Conservation (phyloP, 176 grass and related monocot species). For the Ananas comosus region DNA sequence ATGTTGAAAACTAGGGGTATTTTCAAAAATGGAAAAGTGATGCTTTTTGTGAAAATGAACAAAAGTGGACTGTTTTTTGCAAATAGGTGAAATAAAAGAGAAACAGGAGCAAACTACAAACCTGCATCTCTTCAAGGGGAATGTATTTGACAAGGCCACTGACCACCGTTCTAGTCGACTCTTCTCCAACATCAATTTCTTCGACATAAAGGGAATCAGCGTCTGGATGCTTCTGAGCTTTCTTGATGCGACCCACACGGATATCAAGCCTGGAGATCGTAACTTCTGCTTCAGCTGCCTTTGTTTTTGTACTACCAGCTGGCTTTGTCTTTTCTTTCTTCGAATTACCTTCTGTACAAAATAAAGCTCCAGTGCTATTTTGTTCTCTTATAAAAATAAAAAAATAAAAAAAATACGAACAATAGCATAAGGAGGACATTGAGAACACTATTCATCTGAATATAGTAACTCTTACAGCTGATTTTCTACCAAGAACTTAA, state of each 20-base stretch:
- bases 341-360: constrained; percentile 32
- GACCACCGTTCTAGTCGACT: constrained; percentile 71
- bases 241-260: constrained; percentile 72
- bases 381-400: background rate
- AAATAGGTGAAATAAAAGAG: background rate
- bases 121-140: constrained; percentile 91
- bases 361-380: background rate
- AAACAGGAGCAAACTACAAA: background rate
- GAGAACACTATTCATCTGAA: background rate
- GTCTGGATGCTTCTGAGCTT: constrained; percentile 86
- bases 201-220: constrained; percentile 95
- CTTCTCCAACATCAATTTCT: constrained; percentile 94
- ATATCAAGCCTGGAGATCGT: constrained; percentile 68
- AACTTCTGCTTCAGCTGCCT: constrained; percentile 50
- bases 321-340: constrained; percentile 66
- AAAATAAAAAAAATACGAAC: no score
- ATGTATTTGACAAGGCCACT: constrained; percentile 95
- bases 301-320: constrained; percentile 53
- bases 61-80: no score
- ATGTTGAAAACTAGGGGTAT: no score
- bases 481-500: background rate
- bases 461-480: background rate
- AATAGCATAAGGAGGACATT: no score
- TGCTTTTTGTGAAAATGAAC: background rate
- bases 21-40: background rate